Evolutionary conservation across 192 early-diverging fungal genomes (phyloP).

Genomic region (Geranomyces michiganensis): DNA sequence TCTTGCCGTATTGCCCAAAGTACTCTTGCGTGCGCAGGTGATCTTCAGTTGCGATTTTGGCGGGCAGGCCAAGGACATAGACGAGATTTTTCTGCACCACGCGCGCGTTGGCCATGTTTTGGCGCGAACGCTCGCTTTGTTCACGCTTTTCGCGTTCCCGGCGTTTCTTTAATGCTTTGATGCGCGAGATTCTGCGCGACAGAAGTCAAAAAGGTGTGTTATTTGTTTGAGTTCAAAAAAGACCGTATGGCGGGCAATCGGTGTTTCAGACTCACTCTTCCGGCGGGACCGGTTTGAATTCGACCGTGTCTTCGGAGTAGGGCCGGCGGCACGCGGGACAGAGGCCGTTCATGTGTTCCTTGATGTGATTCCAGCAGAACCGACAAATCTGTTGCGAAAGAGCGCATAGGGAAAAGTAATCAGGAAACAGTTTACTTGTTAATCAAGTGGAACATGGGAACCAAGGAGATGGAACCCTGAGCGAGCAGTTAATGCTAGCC

Average conservation of each 20-base stretch:
- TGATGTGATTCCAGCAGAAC: conserved; percentile 99
- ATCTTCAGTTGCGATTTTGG: conserved; percentile 88
- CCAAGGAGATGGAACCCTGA: neutral
- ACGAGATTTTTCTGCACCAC: conserved; percentile 98
- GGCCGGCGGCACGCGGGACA: conserved; percentile 94
- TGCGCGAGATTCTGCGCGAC: conserved; percentile 54
- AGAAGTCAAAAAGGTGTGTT: neutral
- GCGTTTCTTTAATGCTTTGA: conserved; percentile 81
- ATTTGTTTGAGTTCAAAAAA: neutral
- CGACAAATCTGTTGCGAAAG: conserved; percentile 90
- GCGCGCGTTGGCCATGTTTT: conserved; percentile 82
- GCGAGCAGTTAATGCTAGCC: neutral
- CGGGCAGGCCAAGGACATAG: conserved; percentile 92
- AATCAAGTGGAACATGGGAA: neutral
- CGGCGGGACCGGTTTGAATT: conserved; percentile 84
- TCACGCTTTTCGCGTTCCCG: conserved; percentile 93
- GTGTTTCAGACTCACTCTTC: conserved; percentile 73
- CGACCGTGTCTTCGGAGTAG: conserved; percentile 86
- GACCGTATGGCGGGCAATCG: neutral
- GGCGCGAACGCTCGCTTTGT: conserved; percentile 74
- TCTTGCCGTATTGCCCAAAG: conserved; percentile 98
- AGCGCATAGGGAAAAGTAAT: too few species aligned
- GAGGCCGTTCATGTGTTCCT: conserved; percentile 86
- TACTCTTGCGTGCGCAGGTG: conserved; percentile 84
- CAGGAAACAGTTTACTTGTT: neutral